Conservation (phyloP, 495 filamentous ascomycete species). For the Aspergillus sclerotioniger region DNA sequence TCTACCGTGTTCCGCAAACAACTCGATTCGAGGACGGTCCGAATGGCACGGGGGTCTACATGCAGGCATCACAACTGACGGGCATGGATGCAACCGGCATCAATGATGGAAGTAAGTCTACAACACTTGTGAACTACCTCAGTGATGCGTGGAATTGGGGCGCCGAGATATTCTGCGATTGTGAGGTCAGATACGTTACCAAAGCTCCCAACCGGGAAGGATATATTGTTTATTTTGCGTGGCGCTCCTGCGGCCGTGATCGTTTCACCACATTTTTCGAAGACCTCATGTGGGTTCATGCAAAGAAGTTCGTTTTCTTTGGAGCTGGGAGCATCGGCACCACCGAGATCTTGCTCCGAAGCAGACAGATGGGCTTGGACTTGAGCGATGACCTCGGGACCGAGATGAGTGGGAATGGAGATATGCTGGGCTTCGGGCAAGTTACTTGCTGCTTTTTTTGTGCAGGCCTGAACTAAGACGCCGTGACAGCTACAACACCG, state of each 20-base stretch:
- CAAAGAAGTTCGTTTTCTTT: slow-evolving; percentile 5
- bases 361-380: slow-evolving; percentile 5
- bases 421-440: slow-evolving; percentile 6
- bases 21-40: slow-evolving; percentile 2
- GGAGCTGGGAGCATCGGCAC: slow-evolving; percentile 2
- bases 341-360: slow-evolving; percentile 3
- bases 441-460: neutral
- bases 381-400: slow-evolving; percentile 3
- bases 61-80: neutral
- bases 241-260: neutral
- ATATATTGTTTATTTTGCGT: slow-evolving; percentile 3
- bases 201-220: neutral
- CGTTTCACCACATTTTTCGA: neutral
- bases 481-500: neutral
- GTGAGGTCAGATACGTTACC: slow-evolving; percentile 3
- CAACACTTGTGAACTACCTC: neutral
- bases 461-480: neutral
- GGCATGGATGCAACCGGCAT: slow-evolving; percentile 6
- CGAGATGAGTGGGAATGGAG: slow-evolving; percentile 5
- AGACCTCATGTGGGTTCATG: slow-evolving; percentile 8
- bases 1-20: slow-evolving; percentile 3
- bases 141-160: slow-evolving; percentile 8
- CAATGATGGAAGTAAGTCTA: slow-evolving; percentile 4
- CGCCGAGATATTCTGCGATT: slow-evolving; percentile 6
- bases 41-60: slow-evolving; percentile 2